These are phyloP conservation scores for Alnus glutinosa DNA, from an alignment of 306 rosid genomes.

Conservation along the genomic window DNA sequence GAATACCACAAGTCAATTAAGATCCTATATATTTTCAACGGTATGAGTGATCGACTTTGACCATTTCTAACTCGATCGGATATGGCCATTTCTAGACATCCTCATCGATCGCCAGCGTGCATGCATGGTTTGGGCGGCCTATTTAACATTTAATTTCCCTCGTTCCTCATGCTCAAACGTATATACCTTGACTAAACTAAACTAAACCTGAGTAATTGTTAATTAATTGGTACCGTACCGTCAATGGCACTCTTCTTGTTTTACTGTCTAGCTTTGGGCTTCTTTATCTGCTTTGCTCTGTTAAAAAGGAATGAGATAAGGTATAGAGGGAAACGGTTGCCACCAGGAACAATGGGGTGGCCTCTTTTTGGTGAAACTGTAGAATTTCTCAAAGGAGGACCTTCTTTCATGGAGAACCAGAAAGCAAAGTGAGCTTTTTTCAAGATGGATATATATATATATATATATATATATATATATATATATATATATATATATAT, in stretches of 20 bases:
- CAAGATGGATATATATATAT: background rate
- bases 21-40: too few relatives aligned
- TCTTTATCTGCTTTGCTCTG: slow-evolving; percentile 50
- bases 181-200: too few relatives aligned
- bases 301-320: slow-evolving; percentile 60
- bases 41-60: too few relatives aligned
- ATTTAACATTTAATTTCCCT: too few relatives aligned
- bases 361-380: slow-evolving; percentile 73
- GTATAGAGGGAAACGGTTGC: slow-evolving; percentile 55
- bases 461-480: background rate
- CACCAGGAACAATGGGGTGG: slow-evolving; percentile 91
- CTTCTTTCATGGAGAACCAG: slow-evolving; percentile 65
- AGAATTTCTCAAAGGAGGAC: slow-evolving; percentile 65
- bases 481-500: background rate
- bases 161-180: too few relatives aligned
- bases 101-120: too few relatives aligned
- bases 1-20: too few relatives aligned
- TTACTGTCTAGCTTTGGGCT: slow-evolving; percentile 31
- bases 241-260: slow-evolving; percentile 40
- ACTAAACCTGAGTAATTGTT: too few relatives aligned
- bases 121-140: too few relatives aligned
- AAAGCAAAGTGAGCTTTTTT: slow-evolving; percentile 51
- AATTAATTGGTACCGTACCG: background rate
- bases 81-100: too few relatives aligned
- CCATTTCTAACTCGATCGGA: too few relatives aligned